These are phyloP conservation scores for Trifolium repens DNA, from an alignment of 306 rosid genomes.

Conservation along the genomic window DNA sequence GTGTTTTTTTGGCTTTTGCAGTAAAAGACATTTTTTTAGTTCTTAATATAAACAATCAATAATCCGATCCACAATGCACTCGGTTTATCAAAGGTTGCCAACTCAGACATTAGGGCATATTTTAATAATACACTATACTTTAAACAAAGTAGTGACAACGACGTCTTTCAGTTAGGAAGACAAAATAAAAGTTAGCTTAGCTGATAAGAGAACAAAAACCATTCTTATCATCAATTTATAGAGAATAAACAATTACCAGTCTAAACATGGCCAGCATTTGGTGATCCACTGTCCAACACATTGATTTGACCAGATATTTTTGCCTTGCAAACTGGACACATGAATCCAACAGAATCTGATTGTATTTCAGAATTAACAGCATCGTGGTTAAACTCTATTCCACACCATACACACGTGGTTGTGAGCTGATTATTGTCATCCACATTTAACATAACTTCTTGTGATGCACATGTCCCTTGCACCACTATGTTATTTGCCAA, in stretches of 20 bases:
- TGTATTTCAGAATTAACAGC: conserved; percentile 67
- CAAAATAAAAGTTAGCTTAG: neutral
- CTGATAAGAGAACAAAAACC: conserved; percentile 1
- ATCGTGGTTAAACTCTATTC: conserved; percentile 66
- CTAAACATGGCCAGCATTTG: conserved; percentile 46
- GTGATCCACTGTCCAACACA: conserved; percentile 55
- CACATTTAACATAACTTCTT: conserved; percentile 52
- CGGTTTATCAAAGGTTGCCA: neutral
- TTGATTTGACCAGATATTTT: conserved; percentile 68
- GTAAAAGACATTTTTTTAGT: neutral
- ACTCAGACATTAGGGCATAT: neutral
- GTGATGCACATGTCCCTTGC: conserved; percentile 52
- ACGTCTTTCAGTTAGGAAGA: conserved; percentile 14
- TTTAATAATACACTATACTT: conserved; percentile 18
- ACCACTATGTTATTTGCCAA: conserved; percentile 45
- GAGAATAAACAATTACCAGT: conserved; percentile 35
- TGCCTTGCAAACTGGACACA: conserved; percentile 78
- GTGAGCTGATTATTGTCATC: conserved; percentile 52
- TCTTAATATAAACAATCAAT: neutral
- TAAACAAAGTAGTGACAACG: neutral
- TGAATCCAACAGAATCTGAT: conserved; percentile 78
- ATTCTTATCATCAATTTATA: conserved; percentile 12
- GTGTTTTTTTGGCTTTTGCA: neutral
- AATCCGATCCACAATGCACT: neutral
- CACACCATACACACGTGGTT: conserved; percentile 77